Percentiles rank a stretch among this genome's conserved stretches.
Conservation (phyloP, 306 rosid genomes). For the Prunus mira region DNA sequence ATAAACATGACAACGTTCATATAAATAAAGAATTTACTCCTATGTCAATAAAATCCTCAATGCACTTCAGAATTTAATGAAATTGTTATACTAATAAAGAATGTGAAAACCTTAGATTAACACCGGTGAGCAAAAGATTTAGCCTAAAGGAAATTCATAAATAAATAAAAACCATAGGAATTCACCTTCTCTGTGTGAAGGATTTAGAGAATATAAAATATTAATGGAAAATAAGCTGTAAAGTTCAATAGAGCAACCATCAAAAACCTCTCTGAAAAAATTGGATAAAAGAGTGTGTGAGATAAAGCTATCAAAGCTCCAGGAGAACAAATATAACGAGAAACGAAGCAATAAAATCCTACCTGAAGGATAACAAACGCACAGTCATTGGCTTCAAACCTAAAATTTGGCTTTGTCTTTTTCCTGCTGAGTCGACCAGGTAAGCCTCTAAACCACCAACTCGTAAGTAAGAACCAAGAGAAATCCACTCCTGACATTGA, state of each 20-base stretch:
- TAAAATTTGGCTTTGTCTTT: conserved; percentile 50
- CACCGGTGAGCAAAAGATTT: background rate
- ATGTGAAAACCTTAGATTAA: background rate
- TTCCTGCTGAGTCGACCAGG: conserved; percentile 43
- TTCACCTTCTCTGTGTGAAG: background rate
- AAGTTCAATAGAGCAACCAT: conserved; percentile 14
- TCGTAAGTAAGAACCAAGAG: conserved; percentile 50
- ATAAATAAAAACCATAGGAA: background rate
- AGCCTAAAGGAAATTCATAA: background rate
- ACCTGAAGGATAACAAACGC: conserved; percentile 63
- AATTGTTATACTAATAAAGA: background rate
- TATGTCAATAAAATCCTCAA: conserved; percentile 6
- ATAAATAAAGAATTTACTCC: background rate
- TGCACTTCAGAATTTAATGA: background rate
- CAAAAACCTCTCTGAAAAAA: background rate
- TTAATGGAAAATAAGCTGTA: background rate
- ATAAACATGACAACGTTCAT: background rate
- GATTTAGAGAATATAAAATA: background rate
- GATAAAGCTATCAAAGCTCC: background rate
- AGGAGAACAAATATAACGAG: background rate
- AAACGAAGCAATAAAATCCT: conserved; percentile 23
- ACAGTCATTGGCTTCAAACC: conserved; percentile 51
- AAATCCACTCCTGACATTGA: conserved; percentile 46
- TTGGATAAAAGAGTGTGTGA: background rate
- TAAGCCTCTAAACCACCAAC: conserved; percentile 59